These are phyloP conservation scores for Saxispiralis lemnorum DNA, from an alignment of 495 filamentous ascomycete species.

Conservation along the genomic window DNA sequence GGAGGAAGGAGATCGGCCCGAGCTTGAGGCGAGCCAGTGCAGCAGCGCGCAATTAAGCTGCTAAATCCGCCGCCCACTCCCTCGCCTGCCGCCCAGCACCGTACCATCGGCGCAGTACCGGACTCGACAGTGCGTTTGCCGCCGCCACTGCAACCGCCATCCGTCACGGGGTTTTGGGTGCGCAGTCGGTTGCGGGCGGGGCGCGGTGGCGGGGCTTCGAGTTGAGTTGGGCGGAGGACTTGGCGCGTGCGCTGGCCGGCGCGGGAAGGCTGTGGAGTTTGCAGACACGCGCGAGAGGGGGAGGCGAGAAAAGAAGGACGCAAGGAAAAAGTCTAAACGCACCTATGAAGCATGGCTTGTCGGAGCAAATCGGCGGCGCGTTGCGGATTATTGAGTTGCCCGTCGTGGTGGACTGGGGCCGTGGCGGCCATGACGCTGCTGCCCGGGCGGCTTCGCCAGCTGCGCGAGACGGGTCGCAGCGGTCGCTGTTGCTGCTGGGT, in stretches of 20 bases:
- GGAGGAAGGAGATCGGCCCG: too few species aligned
- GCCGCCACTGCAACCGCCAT: too few species aligned
- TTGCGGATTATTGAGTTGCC: conserved; percentile 26
- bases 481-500: neutral
- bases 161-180: too few species aligned
- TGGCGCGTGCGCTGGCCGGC: neutral
- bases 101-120: too few species aligned
- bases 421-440: conserved; percentile 13
- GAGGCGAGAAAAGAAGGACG: neutral
- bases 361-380: conserved; percentile 36
- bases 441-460: conserved; percentile 5
- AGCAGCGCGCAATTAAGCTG: too few species aligned
- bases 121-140: too few species aligned
- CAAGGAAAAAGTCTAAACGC: conserved; percentile 17
- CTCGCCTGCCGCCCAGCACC: too few species aligned
- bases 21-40: too few species aligned
- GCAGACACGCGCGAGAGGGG: conserved; percentile 2
- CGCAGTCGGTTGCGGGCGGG: neutral
- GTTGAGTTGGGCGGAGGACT: neutral
- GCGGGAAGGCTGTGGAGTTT: neutral
- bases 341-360: conserved; percentile 34
- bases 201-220: neutral
- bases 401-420: neutral
- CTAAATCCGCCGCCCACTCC: too few species aligned
- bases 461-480: conserved; percentile 1